Base-by-base conservation (phyloP, 805 yeast genomes). In the Ogataea sp. region DNA sequence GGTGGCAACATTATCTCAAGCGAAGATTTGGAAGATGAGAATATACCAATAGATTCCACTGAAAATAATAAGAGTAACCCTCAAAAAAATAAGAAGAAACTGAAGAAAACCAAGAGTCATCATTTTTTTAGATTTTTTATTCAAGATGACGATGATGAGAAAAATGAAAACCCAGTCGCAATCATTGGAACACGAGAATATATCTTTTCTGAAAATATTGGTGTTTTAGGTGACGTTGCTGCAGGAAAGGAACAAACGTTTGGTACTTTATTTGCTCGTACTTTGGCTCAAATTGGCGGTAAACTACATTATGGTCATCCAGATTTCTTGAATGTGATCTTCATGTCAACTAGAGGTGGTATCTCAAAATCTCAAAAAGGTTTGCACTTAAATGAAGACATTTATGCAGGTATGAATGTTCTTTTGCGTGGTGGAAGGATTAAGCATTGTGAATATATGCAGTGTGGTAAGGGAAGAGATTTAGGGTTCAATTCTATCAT, bases 161-260 rank as follows among this genome's bases (percentile, higher is more conserved):
- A 17, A 11, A 10, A 7, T 43, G 58, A 48, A 39, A 61, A 65
- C 41, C 90, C 93, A 0, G 88, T 84, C 38, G 94, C 93, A 2
- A 83, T 84, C 42, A 73, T 84, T 47, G 94, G 94, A 37, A 84
- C 93, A 1, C 68, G 94, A 52, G 94, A 83, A 59, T 83, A 83
- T 53, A 80, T 83, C 39, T 83, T 83, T 61, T 82, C 90, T 9
- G 93, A 84, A 55, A 84, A 83, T 54, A 71, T 81, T 44, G 94
- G 94, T 36, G 75, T 84, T 38, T 65, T 84, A 36, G 94, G 93
- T 38, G 94, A 84, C 60, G 78, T 84, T 48, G 90, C 93, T 17
- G 94, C 94, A 13, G 90, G 90, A 36, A 84, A 84, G 54, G 94
- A 84, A 59, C 93, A 84, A 56, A 84, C 93, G 9, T 84, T 84